Evolutionary conservation across 2,329 filamentous ascomycete species (phyloP).

Genomic region (Beauveria australis): DNA sequence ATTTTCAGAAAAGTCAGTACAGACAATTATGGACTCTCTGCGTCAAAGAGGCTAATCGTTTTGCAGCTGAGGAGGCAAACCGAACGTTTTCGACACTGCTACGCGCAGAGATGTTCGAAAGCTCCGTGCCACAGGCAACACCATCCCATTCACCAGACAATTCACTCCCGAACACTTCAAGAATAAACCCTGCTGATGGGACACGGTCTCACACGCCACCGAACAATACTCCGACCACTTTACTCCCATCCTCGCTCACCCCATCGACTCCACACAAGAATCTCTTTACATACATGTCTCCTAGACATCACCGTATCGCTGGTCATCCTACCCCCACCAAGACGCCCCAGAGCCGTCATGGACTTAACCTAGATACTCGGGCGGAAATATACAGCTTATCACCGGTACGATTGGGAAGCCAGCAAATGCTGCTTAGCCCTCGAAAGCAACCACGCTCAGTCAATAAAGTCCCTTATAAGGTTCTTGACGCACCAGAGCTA

Average conservation of each 20-base stretch:
- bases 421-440: slow-evolving; percentile 86
- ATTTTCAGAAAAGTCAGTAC: slow-evolving; percentile 81
- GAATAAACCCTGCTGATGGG: slow-evolving; percentile 52
- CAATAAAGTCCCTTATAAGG: slow-evolving; percentile 95
- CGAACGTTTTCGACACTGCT: slow-evolving; percentile 82
- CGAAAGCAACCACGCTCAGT: slow-evolving; percentile 82
- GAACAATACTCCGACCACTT: slow-evolving; percentile 49
- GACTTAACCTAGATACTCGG: slow-evolving; percentile 77
- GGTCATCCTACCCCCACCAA: slow-evolving; percentile 84
- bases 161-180: slow-evolving; percentile 37
- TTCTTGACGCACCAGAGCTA: slow-evolving; percentile 89
- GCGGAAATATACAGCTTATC: slow-evolving; percentile 95
- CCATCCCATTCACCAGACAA: slow-evolving; percentile 54
- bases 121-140: slow-evolving; percentile 73
- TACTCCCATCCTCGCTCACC: slow-evolving; percentile 67
- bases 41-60: slow-evolving; percentile 1
- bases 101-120: slow-evolving; percentile 86
- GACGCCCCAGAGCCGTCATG: slow-evolving; percentile 81
- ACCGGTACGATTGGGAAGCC: slow-evolving; percentile 85
- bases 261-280: slow-evolving; percentile 97
- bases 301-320: slow-evolving; percentile 59
- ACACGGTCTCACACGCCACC: slow-evolving; percentile 77
- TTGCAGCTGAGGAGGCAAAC: slow-evolving; percentile 80
- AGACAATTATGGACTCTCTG: background rate
- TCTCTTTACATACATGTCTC: slow-evolving; percentile 84